Percentiles rank a stretch among this genome's conserved stretches.
phyloP scores from a whole-genome alignment of 2,329 filamentous ascomycete species.

The Coniosporium tulheliwenetii region DNA sequence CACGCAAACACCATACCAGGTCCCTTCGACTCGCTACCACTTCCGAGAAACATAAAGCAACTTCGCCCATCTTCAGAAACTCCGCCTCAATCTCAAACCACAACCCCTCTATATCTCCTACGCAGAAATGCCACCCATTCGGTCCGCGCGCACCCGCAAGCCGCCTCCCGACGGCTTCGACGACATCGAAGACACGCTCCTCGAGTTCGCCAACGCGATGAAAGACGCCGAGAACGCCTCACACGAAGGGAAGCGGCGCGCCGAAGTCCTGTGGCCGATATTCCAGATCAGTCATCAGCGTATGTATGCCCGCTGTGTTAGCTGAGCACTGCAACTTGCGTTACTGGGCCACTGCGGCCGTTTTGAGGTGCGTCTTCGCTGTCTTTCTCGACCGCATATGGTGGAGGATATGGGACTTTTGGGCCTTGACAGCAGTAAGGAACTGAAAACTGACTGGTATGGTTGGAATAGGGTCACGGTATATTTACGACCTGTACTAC shows the following conservation, averaged over 20 bases:
- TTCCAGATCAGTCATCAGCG: conserved; percentile 95
- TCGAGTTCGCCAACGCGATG: conserved; percentile 82
- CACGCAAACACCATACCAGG: too few relatives aligned
- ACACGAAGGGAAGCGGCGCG: conserved; percentile 62
- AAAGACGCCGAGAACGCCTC: conserved; percentile 88
- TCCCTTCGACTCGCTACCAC: too few relatives aligned
- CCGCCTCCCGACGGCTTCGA: conserved; percentile 74
- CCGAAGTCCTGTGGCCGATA: conserved; percentile 91
- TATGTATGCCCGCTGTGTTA: conserved; percentile 20
- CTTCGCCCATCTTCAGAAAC: too few relatives aligned
- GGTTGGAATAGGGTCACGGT: conserved; percentile 43
- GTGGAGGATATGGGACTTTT: too few relatives aligned
- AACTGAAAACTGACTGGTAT: conserved; percentile 1
- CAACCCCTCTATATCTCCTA: too few relatives aligned
- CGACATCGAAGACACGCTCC: conserved; percentile 74
- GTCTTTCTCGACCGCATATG: too few relatives aligned
- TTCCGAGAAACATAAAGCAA: too few relatives aligned
- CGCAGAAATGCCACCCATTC: conserved; percentile 55
- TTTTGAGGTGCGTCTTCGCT: too few relatives aligned
- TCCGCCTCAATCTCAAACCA: too few relatives aligned
- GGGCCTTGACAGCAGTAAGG: neutral
- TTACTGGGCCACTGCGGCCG: too few relatives aligned
- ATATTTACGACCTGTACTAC: conserved; percentile 97
- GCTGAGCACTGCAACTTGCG: too few relatives aligned
- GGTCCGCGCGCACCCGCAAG: conserved; percentile 62